A percentile compares a stretch with the other conserved stretches of the same genome.
These are phyloP conservation scores for Sporothrix curviconia DNA, from an alignment of 2,329 filamentous ascomycete genomes.

Conservation along the genomic window DNA sequence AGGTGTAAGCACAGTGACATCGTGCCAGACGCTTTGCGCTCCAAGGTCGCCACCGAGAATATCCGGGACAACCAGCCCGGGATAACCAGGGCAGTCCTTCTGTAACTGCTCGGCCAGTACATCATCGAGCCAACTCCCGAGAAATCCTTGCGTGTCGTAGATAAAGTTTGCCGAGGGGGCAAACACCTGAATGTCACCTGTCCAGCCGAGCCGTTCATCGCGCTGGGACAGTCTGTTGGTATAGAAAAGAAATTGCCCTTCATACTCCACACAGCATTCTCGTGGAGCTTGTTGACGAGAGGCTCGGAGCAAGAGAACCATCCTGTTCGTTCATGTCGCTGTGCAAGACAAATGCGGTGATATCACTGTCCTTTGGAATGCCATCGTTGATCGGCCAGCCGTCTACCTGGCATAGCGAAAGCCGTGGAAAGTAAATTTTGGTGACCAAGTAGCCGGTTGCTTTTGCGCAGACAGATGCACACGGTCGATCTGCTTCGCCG, in stretches of 20 bases:
- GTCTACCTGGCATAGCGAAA: slow-evolving; percentile 37
- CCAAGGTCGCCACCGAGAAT: not conserved
- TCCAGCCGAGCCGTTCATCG: slow-evolving; percentile 50
- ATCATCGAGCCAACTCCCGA: not conserved
- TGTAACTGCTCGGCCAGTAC: not conserved
- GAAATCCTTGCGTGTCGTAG: slow-evolving; percentile 44
- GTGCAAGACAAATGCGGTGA: not conserved
- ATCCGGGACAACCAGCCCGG: not conserved
- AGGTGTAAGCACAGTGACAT: not conserved
- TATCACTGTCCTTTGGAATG: not conserved
- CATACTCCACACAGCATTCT: slow-evolving; percentile 51
- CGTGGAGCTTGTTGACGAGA: slow-evolving; percentile 46
- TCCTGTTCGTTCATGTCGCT: slow-evolving; percentile 19
- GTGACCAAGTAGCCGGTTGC: not conserved
- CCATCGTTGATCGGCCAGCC: not conserved
- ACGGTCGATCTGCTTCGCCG: slow-evolving; percentile 28
- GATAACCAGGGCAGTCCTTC: not conserved
- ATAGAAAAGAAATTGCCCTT: slow-evolving; percentile 51
- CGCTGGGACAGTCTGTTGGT: slow-evolving; percentile 54
- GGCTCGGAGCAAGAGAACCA: slow-evolving; percentile 46
- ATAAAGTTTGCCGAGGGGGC: slow-evolving; percentile 45
- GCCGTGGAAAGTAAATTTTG: slow-evolving; percentile 44
- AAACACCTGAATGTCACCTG: slow-evolving; percentile 45
- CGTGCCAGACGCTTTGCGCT: not conserved
- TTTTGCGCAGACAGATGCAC: not conserved